These are phyloP conservation scores for Pseudopyrenochaeta lycopersici DNA, from an alignment of 2,329 filamentous ascomycete genomes.

Conservation along the genomic window DNA sequence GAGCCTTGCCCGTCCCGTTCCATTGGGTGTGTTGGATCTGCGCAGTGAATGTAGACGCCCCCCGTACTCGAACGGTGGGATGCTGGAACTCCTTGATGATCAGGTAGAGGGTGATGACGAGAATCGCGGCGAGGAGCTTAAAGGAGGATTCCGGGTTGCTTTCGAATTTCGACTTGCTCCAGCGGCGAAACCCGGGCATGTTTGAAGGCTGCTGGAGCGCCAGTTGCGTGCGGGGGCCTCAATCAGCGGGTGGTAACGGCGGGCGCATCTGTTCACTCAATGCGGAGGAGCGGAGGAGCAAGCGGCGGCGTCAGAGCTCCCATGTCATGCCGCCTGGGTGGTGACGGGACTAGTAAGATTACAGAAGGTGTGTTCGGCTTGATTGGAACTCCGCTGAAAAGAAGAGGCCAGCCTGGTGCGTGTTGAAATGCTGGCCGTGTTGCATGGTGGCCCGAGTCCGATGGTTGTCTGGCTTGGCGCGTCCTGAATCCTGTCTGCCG, in stretches of 20 bases:
- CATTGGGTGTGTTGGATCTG: slow-evolving; percentile 45
- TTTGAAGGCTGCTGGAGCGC: slow-evolving; percentile 11
- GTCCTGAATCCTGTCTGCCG: slow-evolving; percentile 2
- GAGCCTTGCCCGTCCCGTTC: slow-evolving; percentile 47
- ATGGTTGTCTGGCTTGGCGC: background rate
- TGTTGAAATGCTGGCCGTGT: background rate
- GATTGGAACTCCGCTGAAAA: too few species aligned
- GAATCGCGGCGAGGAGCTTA: slow-evolving; percentile 51
- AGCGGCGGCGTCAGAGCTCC: slow-evolving; percentile 2
- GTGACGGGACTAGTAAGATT: background rate
- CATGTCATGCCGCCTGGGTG: slow-evolving; percentile 4
- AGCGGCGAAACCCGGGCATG: slow-evolving; percentile 49
- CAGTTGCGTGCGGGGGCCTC: slow-evolving; percentile 22
- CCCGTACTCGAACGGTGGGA: slow-evolving; percentile 33
- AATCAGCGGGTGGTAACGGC: slow-evolving; percentile 24
- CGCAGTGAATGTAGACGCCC: slow-evolving; percentile 26
- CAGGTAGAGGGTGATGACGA: slow-evolving; percentile 53
- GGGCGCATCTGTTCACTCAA: slow-evolving; percentile 33
- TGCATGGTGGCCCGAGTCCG: background rate
- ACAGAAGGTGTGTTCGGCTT: background rate
- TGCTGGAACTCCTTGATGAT: slow-evolving; percentile 49
- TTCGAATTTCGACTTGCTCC: slow-evolving; percentile 48
- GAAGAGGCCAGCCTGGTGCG: background rate
- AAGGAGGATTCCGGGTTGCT: slow-evolving; percentile 53
- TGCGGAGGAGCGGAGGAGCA: slow-evolving; percentile 23